phyloP scores from a whole-genome alignment of 306 rosid genomes.

The Vigna unguiculata region DNA sequence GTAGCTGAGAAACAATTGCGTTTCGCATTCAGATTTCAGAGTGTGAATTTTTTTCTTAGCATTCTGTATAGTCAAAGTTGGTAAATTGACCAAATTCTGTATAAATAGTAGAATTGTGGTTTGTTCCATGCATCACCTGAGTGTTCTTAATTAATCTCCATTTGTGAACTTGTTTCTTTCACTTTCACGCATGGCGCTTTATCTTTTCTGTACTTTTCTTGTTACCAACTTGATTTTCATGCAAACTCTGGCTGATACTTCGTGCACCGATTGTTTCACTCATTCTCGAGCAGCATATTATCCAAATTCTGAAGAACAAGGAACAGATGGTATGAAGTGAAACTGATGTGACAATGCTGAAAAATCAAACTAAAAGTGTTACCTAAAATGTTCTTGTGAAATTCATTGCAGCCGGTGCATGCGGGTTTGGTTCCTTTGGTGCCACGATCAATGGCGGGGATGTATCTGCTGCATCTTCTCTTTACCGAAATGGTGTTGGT shows the following conservation, averaged over 20 bases:
- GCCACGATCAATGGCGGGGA: slow-evolving; percentile 79
- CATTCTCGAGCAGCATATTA: slow-evolving; percentile 78
- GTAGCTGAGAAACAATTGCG: slow-evolving; percentile 35
- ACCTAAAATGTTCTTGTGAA: neutral
- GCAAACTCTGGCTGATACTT: slow-evolving; percentile 56
- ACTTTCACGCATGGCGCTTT: slow-evolving; percentile 53
- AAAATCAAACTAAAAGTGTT: neutral
- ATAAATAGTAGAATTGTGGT: slow-evolving; percentile 52
- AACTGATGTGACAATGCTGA: neutral
- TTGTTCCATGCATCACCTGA: slow-evolving; percentile 41
- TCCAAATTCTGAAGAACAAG: slow-evolving; percentile 71
- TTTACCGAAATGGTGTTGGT: slow-evolving; percentile 74
- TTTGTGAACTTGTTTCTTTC: slow-evolving; percentile 10
- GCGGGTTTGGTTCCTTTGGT: slow-evolving; percentile 84
- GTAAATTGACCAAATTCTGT: slow-evolving; percentile 42
- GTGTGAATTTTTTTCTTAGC: neutral
- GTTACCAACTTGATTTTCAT: slow-evolving; percentile 50
- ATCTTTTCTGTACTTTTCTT: slow-evolving; percentile 43
- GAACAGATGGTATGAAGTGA: slow-evolving; percentile 66
- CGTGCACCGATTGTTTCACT: slow-evolving; percentile 63
- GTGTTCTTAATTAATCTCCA: slow-evolving; percentile 12
- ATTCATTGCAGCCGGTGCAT: slow-evolving; percentile 61
- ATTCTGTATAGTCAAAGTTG: slow-evolving; percentile 49
- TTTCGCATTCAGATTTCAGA: slow-evolving; percentile 15
- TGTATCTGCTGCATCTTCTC: slow-evolving; percentile 80